phyloP scores from a whole-genome alignment of 2,329 filamentous ascomycete species.

The Westerdykella ornata region DNA sequence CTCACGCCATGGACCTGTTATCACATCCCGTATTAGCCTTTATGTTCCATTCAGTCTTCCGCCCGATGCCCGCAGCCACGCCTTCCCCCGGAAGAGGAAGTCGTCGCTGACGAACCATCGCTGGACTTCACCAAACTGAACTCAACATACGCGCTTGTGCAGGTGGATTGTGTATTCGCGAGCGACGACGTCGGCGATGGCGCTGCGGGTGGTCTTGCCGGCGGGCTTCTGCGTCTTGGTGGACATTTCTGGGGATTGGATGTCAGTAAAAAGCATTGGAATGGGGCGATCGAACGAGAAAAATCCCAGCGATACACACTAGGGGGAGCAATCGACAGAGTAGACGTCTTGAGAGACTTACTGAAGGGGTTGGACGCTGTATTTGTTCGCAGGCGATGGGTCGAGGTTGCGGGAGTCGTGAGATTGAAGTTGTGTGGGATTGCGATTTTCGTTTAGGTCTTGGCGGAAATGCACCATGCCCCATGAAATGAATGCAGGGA shows the following conservation, averaged over 20 bases:
- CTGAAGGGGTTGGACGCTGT: neutral
- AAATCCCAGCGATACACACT: too few species aligned
- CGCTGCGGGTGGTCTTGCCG: conserved; percentile 69
- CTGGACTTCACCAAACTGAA: conserved; percentile 69
- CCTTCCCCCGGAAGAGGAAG: conserved; percentile 37
- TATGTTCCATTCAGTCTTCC: conserved; percentile 55
- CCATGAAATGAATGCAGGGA: too few species aligned
- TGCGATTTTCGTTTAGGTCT: neutral
- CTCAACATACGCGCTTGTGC: conserved; percentile 89
- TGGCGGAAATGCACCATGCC: too few species aligned
- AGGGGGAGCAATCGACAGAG: neutral
- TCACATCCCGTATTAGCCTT: conserved; percentile 42
- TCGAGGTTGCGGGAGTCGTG: neutral
- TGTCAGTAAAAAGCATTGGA: neutral
- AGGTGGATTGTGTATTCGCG: conserved; percentile 99
- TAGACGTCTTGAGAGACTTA: neutral
- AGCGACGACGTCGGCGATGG: conserved; percentile 97
- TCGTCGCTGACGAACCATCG: conserved; percentile 41
- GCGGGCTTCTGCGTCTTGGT: conserved; percentile 53
- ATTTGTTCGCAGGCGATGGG: neutral
- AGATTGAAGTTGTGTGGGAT: neutral
- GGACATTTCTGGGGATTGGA: conserved; percentile 35
- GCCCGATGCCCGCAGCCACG: conserved; percentile 46
- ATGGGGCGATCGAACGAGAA: neutral
- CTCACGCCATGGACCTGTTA: conserved; percentile 85